These are phyloP conservation scores for Colletotrichum chlorophyti DNA, from an alignment of 2,329 filamentous ascomycete species.

Conservation along the genomic window DNA sequence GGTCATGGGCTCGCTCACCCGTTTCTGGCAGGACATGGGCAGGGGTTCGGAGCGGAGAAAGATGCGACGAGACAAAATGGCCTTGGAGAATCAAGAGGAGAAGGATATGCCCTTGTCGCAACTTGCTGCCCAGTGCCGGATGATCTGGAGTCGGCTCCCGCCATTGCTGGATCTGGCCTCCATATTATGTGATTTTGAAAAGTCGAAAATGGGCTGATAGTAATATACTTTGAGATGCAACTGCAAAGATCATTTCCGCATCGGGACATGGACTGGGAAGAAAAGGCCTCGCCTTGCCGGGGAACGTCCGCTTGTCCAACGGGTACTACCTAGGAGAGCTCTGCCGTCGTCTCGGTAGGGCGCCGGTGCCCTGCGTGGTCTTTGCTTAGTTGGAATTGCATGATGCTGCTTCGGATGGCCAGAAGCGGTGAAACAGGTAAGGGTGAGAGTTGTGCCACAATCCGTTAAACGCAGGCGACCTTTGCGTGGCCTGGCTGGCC, in stretches of 20 bases:
- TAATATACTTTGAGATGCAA: constrained; percentile 8
- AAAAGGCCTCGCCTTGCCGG: constrained; percentile 2
- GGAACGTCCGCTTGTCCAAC: constrained; percentile 4
- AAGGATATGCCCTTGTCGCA: neutral
- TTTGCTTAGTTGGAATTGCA: too few relatives aligned
- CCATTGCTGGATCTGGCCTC: neutral
- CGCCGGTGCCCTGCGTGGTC: neutral
- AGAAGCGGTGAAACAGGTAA: too few relatives aligned
- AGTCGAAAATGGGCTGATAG: constrained; percentile 1
- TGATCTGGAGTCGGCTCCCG: neutral
- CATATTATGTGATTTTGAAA: neutral
- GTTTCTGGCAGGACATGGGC: neutral
- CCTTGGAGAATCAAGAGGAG: neutral
- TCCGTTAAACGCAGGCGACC: too few relatives aligned
- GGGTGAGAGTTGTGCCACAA: too few relatives aligned
- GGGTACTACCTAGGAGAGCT: neutral
- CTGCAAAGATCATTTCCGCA: constrained; percentile 15
- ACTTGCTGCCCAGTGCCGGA: constrained; percentile 1
- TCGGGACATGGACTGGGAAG: neutral
- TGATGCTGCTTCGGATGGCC: too few relatives aligned
- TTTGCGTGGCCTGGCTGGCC: too few relatives aligned
- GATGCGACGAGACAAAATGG: neutral
- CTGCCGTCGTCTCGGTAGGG: constrained; percentile 14
- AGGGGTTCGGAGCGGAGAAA: constrained; percentile 1
- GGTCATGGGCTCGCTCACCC: constrained; percentile 5